Percentiles rank a stretch among this genome's conserved stretches.
These are phyloP conservation scores for Golubevia pallescens DNA, from an alignment of 1,284 basidiomycete genomes.

Conservation along the genomic window DNA sequence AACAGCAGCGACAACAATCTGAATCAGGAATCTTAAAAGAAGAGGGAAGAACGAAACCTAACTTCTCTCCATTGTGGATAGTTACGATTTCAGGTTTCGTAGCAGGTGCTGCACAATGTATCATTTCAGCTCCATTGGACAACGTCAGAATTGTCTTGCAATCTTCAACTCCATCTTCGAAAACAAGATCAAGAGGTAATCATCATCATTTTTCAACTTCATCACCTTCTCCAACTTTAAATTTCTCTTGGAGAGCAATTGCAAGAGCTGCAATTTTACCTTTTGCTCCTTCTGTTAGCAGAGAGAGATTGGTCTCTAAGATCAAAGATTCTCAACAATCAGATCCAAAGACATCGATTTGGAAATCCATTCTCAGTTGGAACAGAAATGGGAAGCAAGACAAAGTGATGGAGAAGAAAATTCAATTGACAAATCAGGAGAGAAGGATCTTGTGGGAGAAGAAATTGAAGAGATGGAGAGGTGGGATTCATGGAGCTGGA, in stretches of 20 bases:
- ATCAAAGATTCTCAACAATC: conserved; percentile 1
- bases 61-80: conserved; percentile 46
- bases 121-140: conserved; percentile 65
- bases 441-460: conserved; percentile 49
- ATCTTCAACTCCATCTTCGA: conserved; percentile 10
- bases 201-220: conserved; percentile 1
- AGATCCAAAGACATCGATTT: not conserved
- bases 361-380: not conserved
- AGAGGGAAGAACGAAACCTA: conserved; percentile 1
- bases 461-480: conserved; percentile 37
- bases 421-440: conserved; percentile 26
- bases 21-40: not conserved
- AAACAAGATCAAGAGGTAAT: conserved; percentile 20
- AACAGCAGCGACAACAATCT: not conserved
- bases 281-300: conserved; percentile 41
- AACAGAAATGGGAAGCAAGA: conserved; percentile 11
- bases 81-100: conserved; percentile 54
- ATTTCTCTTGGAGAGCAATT: conserved; percentile 51
- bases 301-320: conserved; percentile 5
- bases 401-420: conserved; percentile 29
- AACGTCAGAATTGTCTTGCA: conserved; percentile 65
- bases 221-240: conserved; percentile 4
- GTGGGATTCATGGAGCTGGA: conserved; percentile 54
- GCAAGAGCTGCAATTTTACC: conserved; percentile 53
- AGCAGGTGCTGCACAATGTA: conserved; percentile 65